These are phyloP conservation scores for Candida germanica DNA, from an alignment of 805 yeast genomes.

Conservation along the genomic window DNA sequence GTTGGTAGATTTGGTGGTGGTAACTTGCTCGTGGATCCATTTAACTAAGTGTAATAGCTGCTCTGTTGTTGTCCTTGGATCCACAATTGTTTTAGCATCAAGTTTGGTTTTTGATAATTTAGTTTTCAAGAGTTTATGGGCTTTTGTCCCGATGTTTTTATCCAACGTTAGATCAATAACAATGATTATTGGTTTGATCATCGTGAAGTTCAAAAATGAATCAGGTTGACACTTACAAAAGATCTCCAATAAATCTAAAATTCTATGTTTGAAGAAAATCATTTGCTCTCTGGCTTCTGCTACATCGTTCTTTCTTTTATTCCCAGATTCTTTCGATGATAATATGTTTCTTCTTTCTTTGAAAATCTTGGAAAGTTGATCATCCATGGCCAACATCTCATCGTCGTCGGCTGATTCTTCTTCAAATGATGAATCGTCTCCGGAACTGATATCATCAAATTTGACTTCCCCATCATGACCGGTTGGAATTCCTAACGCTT, in stretches of 20 bases:
- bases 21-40: slow-evolving; percentile 42
- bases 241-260: slow-evolving; percentile 72
- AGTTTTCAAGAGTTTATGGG: slow-evolving; percentile 65
- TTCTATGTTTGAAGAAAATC: slow-evolving; percentile 71
- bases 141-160: slow-evolving; percentile 66
- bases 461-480: slow-evolving; percentile 43
- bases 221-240: slow-evolving; percentile 48
- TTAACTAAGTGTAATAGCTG: slow-evolving; percentile 28
- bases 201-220: slow-evolving; percentile 37
- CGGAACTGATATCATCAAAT: slow-evolving; percentile 34
- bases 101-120: slow-evolving; percentile 52
- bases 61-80: slow-evolving; percentile 16
- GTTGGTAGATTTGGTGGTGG: slow-evolving; percentile 32
- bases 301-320: slow-evolving; percentile 68
- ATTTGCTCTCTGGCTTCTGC: slow-evolving; percentile 76
- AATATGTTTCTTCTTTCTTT: slow-evolving; percentile 74
- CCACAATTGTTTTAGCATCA: not conserved
- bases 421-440: slow-evolving; percentile 57
- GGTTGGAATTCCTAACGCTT: slow-evolving; percentile 65
- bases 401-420: slow-evolving; percentile 85
- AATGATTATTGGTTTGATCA: slow-evolving; percentile 54
- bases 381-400: slow-evolving; percentile 93
- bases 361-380: slow-evolving; percentile 77
- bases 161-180: slow-evolving; percentile 69
- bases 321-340: slow-evolving; percentile 49